Evolutionary conservation across 2,329 filamentous ascomycete genomes (phyloP), one percentile per base, ranked within the genome.

Genomic region (Alternaria viburni): DNA sequence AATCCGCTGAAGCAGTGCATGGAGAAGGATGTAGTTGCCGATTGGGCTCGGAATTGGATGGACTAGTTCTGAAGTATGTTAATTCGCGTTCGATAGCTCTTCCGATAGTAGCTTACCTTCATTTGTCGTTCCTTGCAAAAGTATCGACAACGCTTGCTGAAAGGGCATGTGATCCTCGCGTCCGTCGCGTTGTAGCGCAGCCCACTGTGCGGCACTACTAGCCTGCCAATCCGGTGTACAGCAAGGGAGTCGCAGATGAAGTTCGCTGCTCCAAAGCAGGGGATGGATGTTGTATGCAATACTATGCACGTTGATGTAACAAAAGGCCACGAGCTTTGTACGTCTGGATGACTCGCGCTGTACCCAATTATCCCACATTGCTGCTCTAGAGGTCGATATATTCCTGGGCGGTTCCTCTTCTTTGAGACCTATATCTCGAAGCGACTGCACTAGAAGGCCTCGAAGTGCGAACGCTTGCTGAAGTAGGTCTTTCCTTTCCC

Each of bases 251-350:
- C 68, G 61, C 25, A 77, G 47, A 26, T 75, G 71, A 25, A 77
- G 32, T 47, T 76, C 74, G 30, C 68, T 76, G 36, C 70, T 74
- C 72, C 73, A 75, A 1, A 76, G 59, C 6, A 75, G 61, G 7
- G 74, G 74, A n/a, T 74, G 70, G 5, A 69, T 64, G 54, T 78
- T 75, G 50, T 78, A 77, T 7, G 74, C 74, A 25, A 78, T 67
- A 44, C 67, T 76, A 55, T 78, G 77, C 6, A 78, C 69, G 41
- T 76, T 77, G 30, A 78, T 70, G 32, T 77, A 77, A 47, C 71
- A 76, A 25, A 77, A 76, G 3, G 72, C 70, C 12, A 77, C 72
- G 3, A 79, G 61, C 46, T 77, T 78, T 1, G 74, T 77, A 8
- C 77, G 73, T 26, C 77, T 64, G 3, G 71, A 63, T 8, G 71